A percentile compares a stretch with the other conserved stretches of the same genome.
These are phyloP conservation scores for Oemleria cerasiformis DNA, from an alignment of 306 rosid genomes.

Conservation along the genomic window DNA sequence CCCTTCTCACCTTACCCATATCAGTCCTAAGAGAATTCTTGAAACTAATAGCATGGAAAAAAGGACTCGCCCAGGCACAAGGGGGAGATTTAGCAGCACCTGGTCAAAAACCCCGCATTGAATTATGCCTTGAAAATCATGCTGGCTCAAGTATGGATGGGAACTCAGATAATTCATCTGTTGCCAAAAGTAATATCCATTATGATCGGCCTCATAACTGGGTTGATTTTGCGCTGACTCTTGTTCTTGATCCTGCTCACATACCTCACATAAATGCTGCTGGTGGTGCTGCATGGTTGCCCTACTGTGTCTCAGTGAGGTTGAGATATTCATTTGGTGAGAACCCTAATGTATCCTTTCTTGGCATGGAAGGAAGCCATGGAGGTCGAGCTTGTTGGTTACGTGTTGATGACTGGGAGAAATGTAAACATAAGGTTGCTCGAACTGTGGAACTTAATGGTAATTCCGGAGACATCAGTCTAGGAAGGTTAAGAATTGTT, in stretches of 20 bases:
- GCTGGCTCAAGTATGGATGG: constrained; percentile 60
- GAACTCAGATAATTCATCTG: constrained; percentile 52
- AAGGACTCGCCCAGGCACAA: constrained; percentile 79
- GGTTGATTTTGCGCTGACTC: constrained; percentile 91
- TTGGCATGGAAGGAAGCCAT: constrained; percentile 97
- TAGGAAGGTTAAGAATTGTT: constrained; percentile 86
- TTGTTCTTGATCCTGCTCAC: constrained; percentile 94
- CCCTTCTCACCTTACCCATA: constrained; percentile 93
- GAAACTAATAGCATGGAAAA: constrained; percentile 96
- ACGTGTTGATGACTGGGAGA: constrained; percentile 89
- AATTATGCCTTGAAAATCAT: constrained; percentile 96
- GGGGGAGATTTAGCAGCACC: constrained; percentile 84
- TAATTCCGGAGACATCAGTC: constrained; percentile 61
- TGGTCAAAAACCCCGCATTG: constrained; percentile 90
- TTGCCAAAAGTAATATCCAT: constrained; percentile 88
- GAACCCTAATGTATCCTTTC: constrained; percentile 66
- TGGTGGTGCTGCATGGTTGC: constrained; percentile 99
- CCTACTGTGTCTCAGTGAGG: constrained; percentile 89
- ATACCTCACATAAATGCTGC: constrained; percentile 89
- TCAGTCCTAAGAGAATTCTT: constrained; percentile 90
- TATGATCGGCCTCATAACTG: constrained; percentile 80
- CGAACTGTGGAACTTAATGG: constrained; percentile 68
- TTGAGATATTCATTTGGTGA: constrained; percentile 86
- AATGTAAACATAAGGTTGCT: constrained; percentile 72
- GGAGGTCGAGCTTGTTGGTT: constrained; percentile 97